Conservation (phyloP, 108 stramenopile species). For the Skeletonema costatum region DNA sequence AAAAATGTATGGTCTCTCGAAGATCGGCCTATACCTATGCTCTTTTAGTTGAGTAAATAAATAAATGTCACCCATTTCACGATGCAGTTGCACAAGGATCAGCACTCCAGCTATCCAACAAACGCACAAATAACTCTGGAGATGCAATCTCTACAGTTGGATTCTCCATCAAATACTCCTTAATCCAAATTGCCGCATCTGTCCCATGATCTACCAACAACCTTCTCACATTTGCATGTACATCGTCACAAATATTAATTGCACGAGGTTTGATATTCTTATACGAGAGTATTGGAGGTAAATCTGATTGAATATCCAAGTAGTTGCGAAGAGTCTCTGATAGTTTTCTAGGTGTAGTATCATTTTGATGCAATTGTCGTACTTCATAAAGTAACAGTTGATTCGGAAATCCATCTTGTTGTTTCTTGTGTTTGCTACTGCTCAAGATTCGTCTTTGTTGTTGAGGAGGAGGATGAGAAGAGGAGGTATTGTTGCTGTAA, state of each 20-base stretch:
- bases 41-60: neutral
- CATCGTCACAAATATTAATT: conserved; percentile 49
- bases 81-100: conserved; percentile 19
- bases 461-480: neutral
- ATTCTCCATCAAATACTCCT: conserved; percentile 28
- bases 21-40: neutral
- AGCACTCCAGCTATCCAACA: conserved; percentile 34
- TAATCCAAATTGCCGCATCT: conserved; percentile 48
- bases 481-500: neutral
- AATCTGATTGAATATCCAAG: conserved; percentile 5
- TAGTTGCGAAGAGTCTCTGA: conserved; percentile 23
- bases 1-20: neutral
- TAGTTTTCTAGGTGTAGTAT: conserved; percentile 26
- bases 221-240: conserved; percentile 31
- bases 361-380: conserved; percentile 31
- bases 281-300: conserved; percentile 25
- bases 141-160: conserved; percentile 20
- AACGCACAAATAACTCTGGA: conserved; percentile 8
- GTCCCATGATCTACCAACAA: conserved; percentile 42
- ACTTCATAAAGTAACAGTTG: conserved; percentile 53
- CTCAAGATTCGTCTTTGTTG: neutral
- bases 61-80: neutral
- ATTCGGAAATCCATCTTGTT: conserved; percentile 18
- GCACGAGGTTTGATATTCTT: conserved; percentile 27
- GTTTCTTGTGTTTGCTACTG: neutral